These are phyloP conservation scores for Hyparrhenia diplandra DNA, from an alignment of 176 grass and related monocot species.

Conservation along the genomic window DNA sequence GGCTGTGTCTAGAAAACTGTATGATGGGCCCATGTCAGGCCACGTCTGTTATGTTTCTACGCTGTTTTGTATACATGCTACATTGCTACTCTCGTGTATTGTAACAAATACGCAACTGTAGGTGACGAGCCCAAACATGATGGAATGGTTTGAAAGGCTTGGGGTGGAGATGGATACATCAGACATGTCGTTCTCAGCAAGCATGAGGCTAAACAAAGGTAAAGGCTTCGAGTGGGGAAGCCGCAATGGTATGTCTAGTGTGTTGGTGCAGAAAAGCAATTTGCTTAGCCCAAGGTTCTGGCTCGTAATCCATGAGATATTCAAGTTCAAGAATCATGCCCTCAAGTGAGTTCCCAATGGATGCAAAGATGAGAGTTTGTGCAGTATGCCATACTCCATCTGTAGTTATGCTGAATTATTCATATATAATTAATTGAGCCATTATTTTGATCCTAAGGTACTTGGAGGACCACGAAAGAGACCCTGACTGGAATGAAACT, in stretches of 20 bases:
- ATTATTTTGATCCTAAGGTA: too few species aligned
- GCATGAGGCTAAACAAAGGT: constrained; percentile 7
- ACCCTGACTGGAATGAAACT: too few species aligned
- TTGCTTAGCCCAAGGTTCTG: constrained; percentile 60
- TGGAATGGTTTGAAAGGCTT: constrained; percentile 47
- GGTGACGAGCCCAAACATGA: constrained; percentile 70
- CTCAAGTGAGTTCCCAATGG: not conserved
- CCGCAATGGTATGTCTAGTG: constrained; percentile 48
- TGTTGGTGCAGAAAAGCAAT: constrained; percentile 62
- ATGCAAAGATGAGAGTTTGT: too few species aligned
- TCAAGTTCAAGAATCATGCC: constrained; percentile 54
- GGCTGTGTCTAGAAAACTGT: too few species aligned
- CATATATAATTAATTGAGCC: too few species aligned
- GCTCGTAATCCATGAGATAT: constrained; percentile 51
- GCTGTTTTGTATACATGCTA: too few species aligned
- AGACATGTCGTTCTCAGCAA: constrained; percentile 71
- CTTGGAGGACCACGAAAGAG: too few species aligned
- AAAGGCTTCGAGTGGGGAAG: constrained; percentile 64
- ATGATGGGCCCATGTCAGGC: too few species aligned
- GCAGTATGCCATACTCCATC: too few species aligned
- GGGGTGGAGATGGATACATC: constrained; percentile 74
- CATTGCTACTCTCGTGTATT: not conserved
- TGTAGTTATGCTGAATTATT: too few species aligned
- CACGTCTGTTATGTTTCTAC: too few species aligned
- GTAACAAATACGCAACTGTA: constrained; percentile 9